Conservation (phyloP, 148 eudicot genomes). For the Rhododendron kiyosumense region DNA sequence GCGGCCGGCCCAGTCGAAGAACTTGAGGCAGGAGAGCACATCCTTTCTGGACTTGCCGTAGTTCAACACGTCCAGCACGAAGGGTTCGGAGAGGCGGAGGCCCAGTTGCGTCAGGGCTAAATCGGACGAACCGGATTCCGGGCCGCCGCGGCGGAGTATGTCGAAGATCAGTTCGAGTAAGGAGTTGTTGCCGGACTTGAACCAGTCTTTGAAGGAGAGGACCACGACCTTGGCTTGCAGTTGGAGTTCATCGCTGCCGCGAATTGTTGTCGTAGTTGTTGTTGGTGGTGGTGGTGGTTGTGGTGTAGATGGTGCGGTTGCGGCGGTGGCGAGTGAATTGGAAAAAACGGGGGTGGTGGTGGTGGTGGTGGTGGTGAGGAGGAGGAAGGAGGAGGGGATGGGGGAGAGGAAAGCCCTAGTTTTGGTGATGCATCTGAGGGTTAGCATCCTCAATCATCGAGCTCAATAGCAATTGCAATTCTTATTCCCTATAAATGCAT, state of each 20-base stretch:
- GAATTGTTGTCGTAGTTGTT: neutral
- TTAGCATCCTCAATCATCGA: constrained; percentile 12
- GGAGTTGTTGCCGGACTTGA: constrained; percentile 28
- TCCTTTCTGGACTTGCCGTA: constrained; percentile 29
- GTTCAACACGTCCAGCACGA: constrained; percentile 46
- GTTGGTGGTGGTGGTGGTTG: neutral
- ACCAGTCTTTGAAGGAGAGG: constrained; percentile 43
- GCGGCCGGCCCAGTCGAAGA: constrained; percentile 87
- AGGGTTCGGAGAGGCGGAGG: constrained; percentile 31
- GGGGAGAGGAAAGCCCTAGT: constrained; percentile 22
- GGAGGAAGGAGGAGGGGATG: constrained; percentile 7
- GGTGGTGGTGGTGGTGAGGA: neutral
- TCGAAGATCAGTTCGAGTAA: constrained; percentile 37
- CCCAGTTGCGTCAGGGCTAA: constrained; percentile 23
- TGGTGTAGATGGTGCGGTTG: neutral
- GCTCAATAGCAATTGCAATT: neutral
- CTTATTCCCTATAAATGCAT: too few species aligned
- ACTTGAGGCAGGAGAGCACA: constrained; percentile 59
- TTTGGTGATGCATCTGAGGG: constrained; percentile 28
- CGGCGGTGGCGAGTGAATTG: neutral
- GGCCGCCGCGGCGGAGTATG: constrained; percentile 16
- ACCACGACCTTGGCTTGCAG: constrained; percentile 26
- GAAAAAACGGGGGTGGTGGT: constrained; percentile 1
- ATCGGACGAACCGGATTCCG: constrained; percentile 15
- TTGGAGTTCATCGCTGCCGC: neutral